Conservation (phyloP, 495 filamentous ascomycete genomes). For the Neurospora intermedia region DNA sequence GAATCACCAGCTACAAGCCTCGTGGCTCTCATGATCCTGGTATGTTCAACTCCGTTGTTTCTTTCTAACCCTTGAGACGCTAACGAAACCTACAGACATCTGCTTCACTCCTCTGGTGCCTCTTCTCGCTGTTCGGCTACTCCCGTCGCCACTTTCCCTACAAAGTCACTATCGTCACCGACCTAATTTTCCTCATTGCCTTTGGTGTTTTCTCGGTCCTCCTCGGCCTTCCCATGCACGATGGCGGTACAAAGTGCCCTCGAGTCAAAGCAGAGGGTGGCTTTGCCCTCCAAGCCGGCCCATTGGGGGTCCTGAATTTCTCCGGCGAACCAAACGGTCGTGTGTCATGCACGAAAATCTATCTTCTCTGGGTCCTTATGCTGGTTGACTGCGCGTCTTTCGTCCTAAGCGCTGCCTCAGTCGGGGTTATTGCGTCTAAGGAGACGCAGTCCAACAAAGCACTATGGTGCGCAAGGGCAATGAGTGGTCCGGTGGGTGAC, state of each 20-base stretch:
- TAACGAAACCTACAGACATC: constrained; percentile 42
- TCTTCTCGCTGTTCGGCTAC: constrained; percentile 68
- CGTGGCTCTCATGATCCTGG: constrained; percentile 65
- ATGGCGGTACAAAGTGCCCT: constrained; percentile 10
- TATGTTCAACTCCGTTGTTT: constrained; percentile 29
- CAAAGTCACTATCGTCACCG: constrained; percentile 51
- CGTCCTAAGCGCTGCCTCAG: background rate
- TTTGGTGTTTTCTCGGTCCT: constrained; percentile 59
- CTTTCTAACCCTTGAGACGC: constrained; percentile 7
- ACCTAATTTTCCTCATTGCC: constrained; percentile 58
- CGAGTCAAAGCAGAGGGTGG: background rate
- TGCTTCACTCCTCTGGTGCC: constrained; percentile 65
- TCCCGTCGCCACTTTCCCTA: constrained; percentile 64
- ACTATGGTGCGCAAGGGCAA: background rate
- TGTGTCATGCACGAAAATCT: background rate
- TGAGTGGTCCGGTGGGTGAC: background rate
- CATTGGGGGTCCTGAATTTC: background rate
- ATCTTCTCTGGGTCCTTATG: background rate
- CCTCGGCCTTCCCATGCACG: constrained; percentile 67
- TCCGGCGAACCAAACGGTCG: background rate
- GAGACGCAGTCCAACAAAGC: background rate
- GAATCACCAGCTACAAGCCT: constrained; percentile 53
- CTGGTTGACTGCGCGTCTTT: background rate
- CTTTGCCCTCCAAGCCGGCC: background rate
- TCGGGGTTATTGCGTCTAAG: background rate